phyloP scores from a whole-genome alignment of 441 rosid genomes.

The Isatis lusitanica region DNA sequence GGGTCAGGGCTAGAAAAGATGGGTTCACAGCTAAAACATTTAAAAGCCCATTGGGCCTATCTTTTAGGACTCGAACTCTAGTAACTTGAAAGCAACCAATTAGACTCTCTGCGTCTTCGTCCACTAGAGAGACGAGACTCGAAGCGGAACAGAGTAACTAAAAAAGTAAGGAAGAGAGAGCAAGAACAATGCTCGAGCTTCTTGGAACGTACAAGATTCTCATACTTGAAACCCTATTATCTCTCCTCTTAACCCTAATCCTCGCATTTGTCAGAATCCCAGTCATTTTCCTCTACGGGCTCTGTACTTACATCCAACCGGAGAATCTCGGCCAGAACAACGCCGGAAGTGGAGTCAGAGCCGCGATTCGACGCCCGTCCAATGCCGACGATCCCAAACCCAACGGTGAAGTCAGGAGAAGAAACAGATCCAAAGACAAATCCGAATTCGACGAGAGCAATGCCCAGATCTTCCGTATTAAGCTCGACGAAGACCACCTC shows the following conservation, averaged over 20 bases:
- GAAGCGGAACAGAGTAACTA: conserved; percentile 13
- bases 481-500: conserved; percentile 78
- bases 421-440: conserved; percentile 67
- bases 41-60: conserved; percentile 2
- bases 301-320: conserved; percentile 83
- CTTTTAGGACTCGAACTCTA: not conserved
- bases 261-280: conserved; percentile 62
- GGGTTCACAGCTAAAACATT: not conserved
- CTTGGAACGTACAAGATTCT: conserved; percentile 50
- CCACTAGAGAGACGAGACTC: not conserved
- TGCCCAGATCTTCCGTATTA: conserved; percentile 92
- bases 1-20: not conserved
- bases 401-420: conserved; percentile 45
- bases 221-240: conserved; percentile 45
- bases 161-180: not conserved
- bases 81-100: not conserved
- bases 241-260: conserved; percentile 47
- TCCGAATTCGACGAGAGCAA: conserved; percentile 85
- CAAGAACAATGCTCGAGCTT: conserved; percentile 40
- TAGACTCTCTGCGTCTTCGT: not conserved
- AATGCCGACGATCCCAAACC: conserved; percentile 46
- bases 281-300: conserved; percentile 62
- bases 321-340: conserved; percentile 53
- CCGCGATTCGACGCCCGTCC: conserved; percentile 76
- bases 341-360: conserved; percentile 46